Evolutionary conservation across 805 yeast species (phyloP), one percentile per base, ranked within the genome.

Genomic region (Ogataea henricii): DNA sequence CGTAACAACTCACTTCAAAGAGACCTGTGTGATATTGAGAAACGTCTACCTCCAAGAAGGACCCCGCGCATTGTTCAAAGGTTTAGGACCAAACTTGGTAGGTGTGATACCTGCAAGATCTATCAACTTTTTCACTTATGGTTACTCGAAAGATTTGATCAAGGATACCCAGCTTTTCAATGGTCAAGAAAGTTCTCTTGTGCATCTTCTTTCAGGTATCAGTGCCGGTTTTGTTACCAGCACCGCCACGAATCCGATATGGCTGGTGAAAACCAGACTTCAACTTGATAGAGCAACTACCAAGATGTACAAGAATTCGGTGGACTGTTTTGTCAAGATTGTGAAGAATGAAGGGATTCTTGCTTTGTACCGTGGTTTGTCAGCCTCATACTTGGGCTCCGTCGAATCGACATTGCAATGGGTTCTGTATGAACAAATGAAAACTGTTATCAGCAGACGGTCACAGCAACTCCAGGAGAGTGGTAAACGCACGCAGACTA

Each of bases 31-130:
- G 22, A 94, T 90, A 25, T 71, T 94, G 35, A 72, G 77, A 27
- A 78, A 77, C 40, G 86, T 94, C 16, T 86, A 88, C 64, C 66
- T 66, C 26, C 70, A 71, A 20, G 99, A 94, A 68, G 99, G 99
- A 1, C 72, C 83, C 23, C 72, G 87, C 36, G 92, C 98, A 3
- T 72, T 94, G 39, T 94, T 94, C 69, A 87, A 88, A 69, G 99
- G 99, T 10, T 71, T 94, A 43, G 99, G 99, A 0, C 99, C 99
- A 8, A 94, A 92, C 60, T 73, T 94, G 57, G 95, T 92, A 14
- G 99, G 99, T 45, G 98, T 94, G 13, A 92, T 94, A 35, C 99
- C 99, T 0, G 98, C 99, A 1, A 78, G 99, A 65, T 87, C 97
- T 23, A 95, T 94, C 54, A 94, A 94, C 67, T 94, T 94, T 66